Evolutionary conservation across 805 yeast genomes (phyloP), one percentile per base, ranked within the genome.

Genomic region (Cyberlindnera meyerae): DNA sequence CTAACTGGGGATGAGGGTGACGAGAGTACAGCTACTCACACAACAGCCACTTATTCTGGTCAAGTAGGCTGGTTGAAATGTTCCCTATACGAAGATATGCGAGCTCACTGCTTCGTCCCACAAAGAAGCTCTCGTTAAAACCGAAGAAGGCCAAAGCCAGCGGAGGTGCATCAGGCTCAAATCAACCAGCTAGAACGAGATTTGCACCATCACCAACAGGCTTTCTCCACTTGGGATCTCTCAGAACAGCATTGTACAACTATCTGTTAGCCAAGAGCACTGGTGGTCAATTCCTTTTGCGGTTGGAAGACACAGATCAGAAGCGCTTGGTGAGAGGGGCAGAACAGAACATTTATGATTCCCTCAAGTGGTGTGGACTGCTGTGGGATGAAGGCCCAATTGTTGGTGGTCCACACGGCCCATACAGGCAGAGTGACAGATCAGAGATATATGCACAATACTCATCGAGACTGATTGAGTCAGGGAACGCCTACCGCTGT

Each of bases 171-270:
- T 8, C 24, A 12, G 7, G 16, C 21, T 17, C 24, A 28, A 6
- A 9, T 8, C 18, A 32, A 4, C 87, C 93, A 0, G 94, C 79
- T 0, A 61, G 96, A 46, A 85, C 97, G 1, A 64, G 99, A 45
- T 93, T 93, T 61, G 99, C 99, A 0, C 98, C 99, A 0, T 88
- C 97, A 2, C 99, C 99, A 1, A 93, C 99, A 0, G 99, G 99
- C 0, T 75, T 75, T 43, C 66, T 93, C n/a, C 99, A 93, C 57
- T 57, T 93, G 41, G 99, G 99, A 0, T 89, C 97, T 0, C 56
- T 93, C 31, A 65, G 99, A 57, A 93, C 99, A 0, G 97, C 97
- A 0, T 60, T 93, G 14, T 93, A 87, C 61, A 93, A 93, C 58
- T 93, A 79, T 51, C 59, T 93, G 13, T 62, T 85, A 12, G 97